Percentiles rank a stretch among this genome's conserved stretches.
Conservation (phyloP, 495 filamentous ascomycete genomes). For the Penicillium atrosanguineum region DNA sequence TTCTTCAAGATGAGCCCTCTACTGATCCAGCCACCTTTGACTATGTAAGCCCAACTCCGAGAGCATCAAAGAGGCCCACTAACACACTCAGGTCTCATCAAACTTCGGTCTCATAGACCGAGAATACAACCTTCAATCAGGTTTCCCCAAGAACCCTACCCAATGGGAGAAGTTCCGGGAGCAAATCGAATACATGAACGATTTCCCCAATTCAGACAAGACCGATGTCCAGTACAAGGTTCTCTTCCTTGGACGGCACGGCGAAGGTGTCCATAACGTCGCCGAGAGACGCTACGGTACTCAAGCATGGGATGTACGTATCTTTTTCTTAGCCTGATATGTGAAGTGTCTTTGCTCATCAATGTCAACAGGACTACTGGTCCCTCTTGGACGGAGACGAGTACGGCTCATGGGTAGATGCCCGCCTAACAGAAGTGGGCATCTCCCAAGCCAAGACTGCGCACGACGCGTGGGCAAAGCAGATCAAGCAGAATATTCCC, state of each 20-base stretch:
- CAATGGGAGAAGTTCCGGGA: slow-evolving; percentile 66
- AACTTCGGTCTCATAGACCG: slow-evolving; percentile 67
- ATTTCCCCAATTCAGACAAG: slow-evolving; percentile 32
- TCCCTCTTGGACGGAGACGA: slow-evolving; percentile 68
- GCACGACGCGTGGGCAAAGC: slow-evolving; percentile 60
- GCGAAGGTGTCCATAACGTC: slow-evolving; percentile 69
- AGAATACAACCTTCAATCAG: slow-evolving; percentile 46
- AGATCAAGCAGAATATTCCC: slow-evolving; percentile 57
- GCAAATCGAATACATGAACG: slow-evolving; percentile 55
- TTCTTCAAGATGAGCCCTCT: slow-evolving; percentile 65
- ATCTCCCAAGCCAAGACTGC: slow-evolving; percentile 61
- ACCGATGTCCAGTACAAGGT: slow-evolving; percentile 56
- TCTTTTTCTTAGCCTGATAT: background rate
- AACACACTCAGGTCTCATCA: slow-evolving; percentile 29
- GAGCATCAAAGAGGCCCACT: slow-evolving; percentile 1
- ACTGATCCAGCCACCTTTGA: slow-evolving; percentile 67
- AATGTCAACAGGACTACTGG: slow-evolving; percentile 60
- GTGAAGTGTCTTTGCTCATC: background rate
- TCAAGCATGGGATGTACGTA: slow-evolving; percentile 59
- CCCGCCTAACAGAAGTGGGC: slow-evolving; percentile 64
- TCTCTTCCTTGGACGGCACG: slow-evolving; percentile 69
- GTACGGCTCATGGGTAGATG: slow-evolving; percentile 67
- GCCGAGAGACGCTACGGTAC: slow-evolving; percentile 66
- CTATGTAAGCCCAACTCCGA: slow-evolving; percentile 50
- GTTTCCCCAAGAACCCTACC: slow-evolving; percentile 30